Percentiles rank a stretch among this genome's conserved stretches.
These are phyloP conservation scores for Cladosporium cucumerinum DNA, from an alignment of 2,329 filamentous ascomycete species.

Conservation along the genomic window DNA sequence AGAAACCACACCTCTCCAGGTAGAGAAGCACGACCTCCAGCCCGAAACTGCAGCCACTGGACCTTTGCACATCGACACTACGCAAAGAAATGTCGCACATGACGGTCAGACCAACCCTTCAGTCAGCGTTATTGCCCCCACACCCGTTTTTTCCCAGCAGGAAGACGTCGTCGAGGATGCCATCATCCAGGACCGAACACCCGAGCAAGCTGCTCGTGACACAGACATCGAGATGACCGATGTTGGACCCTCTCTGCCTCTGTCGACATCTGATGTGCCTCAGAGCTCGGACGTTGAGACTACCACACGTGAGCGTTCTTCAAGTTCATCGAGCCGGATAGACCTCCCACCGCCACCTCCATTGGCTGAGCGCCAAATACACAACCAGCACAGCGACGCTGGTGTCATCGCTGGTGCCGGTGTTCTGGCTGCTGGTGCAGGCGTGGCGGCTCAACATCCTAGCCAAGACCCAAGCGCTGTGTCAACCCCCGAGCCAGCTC, in stretches of 20 bases:
- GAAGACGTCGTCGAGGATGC: slow-evolving; percentile 30
- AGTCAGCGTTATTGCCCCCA: slow-evolving; percentile 46
- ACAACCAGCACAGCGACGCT: slow-evolving; percentile 20
- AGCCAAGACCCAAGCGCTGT: slow-evolving; percentile 33
- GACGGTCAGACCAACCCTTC: slow-evolving; percentile 27
- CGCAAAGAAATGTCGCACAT: slow-evolving; percentile 9
- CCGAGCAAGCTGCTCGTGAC: slow-evolving; percentile 48
- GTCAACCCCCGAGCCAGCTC: slow-evolving; percentile 47
- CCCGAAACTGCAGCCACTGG: slow-evolving; percentile 15
- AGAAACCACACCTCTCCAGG: slow-evolving; percentile 14
- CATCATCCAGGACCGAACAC: slow-evolving; percentile 48
- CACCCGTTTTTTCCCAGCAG: slow-evolving; percentile 41
- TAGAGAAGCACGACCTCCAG: slow-evolving; percentile 15
- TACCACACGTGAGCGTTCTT: slow-evolving; percentile 17
- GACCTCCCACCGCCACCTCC: slow-evolving; percentile 56
- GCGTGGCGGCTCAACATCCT: slow-evolving; percentile 4
- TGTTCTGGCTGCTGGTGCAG: slow-evolving; percentile 4
- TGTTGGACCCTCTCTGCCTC: slow-evolving; percentile 46
- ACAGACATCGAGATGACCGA: slow-evolving; percentile 65
- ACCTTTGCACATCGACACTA: slow-evolving; percentile 19
- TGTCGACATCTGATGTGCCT: slow-evolving; percentile 40
- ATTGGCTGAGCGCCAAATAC: slow-evolving; percentile 42
- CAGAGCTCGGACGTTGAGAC: slow-evolving; percentile 5
- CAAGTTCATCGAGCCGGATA: slow-evolving; percentile 25
- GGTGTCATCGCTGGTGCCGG: slow-evolving; percentile 16